Conservation (phyloP, 164 flowering plant genomes). For the Aristolochia fimbriata region DNA sequence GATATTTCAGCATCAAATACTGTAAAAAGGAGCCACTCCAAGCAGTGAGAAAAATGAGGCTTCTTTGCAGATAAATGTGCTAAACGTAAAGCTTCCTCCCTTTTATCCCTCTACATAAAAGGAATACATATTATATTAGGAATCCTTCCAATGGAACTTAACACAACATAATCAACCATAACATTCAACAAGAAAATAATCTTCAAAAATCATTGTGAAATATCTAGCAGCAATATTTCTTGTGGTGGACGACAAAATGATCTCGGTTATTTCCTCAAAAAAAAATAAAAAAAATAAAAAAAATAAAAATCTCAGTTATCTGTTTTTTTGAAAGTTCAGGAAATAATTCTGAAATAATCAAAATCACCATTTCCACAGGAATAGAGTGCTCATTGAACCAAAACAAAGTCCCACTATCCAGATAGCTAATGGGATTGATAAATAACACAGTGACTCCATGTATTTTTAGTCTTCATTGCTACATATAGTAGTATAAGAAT, state of each 20-base stretch:
- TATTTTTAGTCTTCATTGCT: too few species aligned
- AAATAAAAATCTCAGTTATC: too few species aligned
- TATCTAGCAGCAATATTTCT: too few species aligned
- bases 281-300: too few species aligned
- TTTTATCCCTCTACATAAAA: conserved; percentile 72
- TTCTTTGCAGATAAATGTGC: conserved; percentile 89
- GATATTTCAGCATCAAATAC: conserved; percentile 98
- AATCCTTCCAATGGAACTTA: neutral
- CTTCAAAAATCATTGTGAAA: neutral
- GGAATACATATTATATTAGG: neutral
- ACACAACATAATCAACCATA: neutral
- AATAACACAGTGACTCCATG: neutral
- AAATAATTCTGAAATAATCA: too few species aligned
- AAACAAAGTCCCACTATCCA: too few species aligned
- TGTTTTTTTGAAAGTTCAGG: too few species aligned
- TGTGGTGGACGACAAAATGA: too few species aligned
- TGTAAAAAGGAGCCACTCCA: conserved; percentile 99
- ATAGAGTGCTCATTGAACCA: too few species aligned
- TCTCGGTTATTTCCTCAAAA: too few species aligned
- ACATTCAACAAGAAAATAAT: neutral
- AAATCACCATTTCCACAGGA: too few species aligned
- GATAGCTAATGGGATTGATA: neutral
- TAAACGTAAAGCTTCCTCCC: conserved; percentile 74
- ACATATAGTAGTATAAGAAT: too few species aligned
- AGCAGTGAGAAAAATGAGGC: conserved; percentile 95